Evolutionary conservation across 768 basidiomycete genomes (phyloP).

Genomic region (Rhizopogon vinicolor): DNA sequence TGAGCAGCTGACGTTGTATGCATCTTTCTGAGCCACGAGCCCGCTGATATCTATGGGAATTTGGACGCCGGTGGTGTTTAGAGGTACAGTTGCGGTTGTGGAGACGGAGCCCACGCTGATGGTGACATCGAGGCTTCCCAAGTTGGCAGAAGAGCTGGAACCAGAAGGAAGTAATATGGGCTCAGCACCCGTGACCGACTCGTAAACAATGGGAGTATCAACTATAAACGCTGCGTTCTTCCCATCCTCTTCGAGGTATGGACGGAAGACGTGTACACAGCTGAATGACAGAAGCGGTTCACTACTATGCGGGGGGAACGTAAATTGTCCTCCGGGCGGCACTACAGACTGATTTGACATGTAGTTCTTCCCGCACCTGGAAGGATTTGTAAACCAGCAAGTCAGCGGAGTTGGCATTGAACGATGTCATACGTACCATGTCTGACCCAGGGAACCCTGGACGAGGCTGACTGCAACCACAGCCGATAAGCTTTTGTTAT

Average conservation of each 20-base stretch:
- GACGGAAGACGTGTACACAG: constrained; percentile 42
- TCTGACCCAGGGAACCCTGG: constrained; percentile 13
- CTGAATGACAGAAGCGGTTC: constrained; percentile 40
- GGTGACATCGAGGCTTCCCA: constrained; percentile 20
- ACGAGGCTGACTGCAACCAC: constrained; percentile 10
- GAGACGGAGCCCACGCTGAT: constrained; percentile 25
- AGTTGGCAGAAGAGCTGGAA: not conserved
- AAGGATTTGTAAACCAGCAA: not conserved
- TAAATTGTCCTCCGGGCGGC: constrained; percentile 43
- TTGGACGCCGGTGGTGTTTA: constrained; percentile 34
- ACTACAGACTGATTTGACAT: constrained; percentile 35
- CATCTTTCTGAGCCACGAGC: constrained; percentile 22
- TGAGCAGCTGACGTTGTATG: constrained; percentile 31
- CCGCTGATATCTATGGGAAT: constrained; percentile 28
- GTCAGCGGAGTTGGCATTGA: not conserved
- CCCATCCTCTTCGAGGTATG: constrained; percentile 41
- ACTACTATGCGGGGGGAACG: constrained; percentile 26
- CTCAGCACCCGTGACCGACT: constrained; percentile 28
- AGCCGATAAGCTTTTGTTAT: not conserved
- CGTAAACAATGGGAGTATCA: constrained; percentile 33
- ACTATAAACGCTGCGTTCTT: constrained; percentile 24
- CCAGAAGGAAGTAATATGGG: constrained; percentile 20
- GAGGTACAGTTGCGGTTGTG: constrained; percentile 23
- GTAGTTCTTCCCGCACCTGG: constrained; percentile 50
- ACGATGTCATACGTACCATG: constrained; percentile 16